Base-by-base conservation (phyloP, 2,329 filamentous ascomycete genomes). In the Elsinoe ampelina region DNA sequence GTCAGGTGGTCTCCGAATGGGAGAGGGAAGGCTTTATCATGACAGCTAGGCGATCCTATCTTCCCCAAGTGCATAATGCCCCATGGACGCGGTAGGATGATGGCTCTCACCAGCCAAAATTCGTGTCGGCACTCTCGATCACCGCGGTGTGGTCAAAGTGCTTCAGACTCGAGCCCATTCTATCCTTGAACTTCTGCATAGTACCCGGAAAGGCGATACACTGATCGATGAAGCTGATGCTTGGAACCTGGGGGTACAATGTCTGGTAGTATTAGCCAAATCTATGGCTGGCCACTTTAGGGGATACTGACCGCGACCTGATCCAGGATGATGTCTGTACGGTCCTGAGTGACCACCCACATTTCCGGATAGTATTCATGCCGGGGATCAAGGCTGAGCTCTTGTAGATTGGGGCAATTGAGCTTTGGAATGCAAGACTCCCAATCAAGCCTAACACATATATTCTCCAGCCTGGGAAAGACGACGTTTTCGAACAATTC, bases 71-170 rank as follows among this genome's bases (percentile, higher is more conserved):
- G 12, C 5, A 3, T 12, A n/a, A 39, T n/a, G 36, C 26, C 7
- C 5, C 7, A 5, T 30, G 7, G n/a, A 30, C 7, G 19, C 10
- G 8, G 10, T 7, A 22, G 5, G 3, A 10, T 12, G 10, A 22
- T 45, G 3, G 41, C 10, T 45, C 20, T 11, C 6, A 22, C 19
- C 41, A 26, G 19, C 41, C 41, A 17, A 22, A 26, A 11, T 5
- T 19, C 30, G 41, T 56, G 38, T 42, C 52, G 57, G 56, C n/a
- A 38, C 26, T 38, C 48, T 52, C 48, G 13, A 52, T 35, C 8
- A 52, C 35, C 11, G 20, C 10, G 17, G 5, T 10, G 11, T 52
- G 12, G 17, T 38, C 48, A 15, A 19, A 39, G 26, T 22, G 20
- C 17, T 11, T 38, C 17, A 52, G 38, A 2, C 19, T 20, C 19